phyloP scores from a whole-genome alignment of 2,329 filamentous ascomycete genomes.

The Ceratocystis colombiana region DNA sequence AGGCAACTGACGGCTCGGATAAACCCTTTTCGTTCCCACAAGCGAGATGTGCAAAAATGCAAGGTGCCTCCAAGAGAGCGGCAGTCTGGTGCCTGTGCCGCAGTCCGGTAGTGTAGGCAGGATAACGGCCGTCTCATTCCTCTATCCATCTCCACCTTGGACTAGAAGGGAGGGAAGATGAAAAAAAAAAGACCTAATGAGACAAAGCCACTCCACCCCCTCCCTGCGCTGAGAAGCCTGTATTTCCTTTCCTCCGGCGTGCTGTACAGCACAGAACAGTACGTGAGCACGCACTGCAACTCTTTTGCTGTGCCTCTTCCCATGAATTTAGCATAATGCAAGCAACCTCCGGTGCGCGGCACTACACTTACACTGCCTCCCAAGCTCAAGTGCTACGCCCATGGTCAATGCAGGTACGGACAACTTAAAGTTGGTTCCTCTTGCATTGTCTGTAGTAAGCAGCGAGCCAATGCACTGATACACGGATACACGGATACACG shows the following conservation, averaged over 20 bases:
- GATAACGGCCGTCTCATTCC: not conserved
- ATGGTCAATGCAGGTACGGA: slow-evolving; percentile 10
- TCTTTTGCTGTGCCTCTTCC: slow-evolving; percentile 9
- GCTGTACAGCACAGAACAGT: not conserved
- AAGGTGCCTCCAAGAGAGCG: not conserved
- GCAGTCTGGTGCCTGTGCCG: not conserved
- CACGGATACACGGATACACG: not conserved
- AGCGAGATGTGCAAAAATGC: not conserved
- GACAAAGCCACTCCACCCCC: not conserved
- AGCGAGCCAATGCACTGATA: not conserved
- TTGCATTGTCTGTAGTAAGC: not conserved
- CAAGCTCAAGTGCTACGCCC: not conserved
- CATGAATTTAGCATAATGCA: slow-evolving; percentile 7
- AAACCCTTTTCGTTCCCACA: not conserved
- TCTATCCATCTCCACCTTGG: not conserved
- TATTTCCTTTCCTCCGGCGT: not conserved
- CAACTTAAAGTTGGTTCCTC: slow-evolving; percentile 10
- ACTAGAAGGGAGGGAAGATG: not conserved
- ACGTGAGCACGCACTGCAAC: not conserved
- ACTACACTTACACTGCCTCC: slow-evolving; percentile 10
- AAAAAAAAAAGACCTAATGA: not conserved
- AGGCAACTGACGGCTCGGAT: not conserved
- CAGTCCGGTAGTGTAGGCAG: not conserved
- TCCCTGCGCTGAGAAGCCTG: not conserved
- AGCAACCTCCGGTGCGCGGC: not conserved